Evolutionary conservation across 2,329 filamentous ascomycete genomes (phyloP).

Genomic region (Botrytis hyacinthi): DNA sequence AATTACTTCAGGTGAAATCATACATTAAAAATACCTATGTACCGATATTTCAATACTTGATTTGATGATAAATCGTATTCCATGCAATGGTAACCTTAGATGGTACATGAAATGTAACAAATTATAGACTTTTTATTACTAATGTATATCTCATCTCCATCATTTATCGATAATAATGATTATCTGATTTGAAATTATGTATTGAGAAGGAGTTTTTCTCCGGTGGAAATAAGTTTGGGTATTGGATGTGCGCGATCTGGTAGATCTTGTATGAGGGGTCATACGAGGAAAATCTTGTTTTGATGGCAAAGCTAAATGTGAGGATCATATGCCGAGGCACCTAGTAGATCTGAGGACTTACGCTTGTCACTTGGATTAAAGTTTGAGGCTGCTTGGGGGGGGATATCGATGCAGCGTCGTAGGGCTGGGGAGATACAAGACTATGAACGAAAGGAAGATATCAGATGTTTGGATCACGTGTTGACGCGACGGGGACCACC

Average conservation of each 20-base stretch:
- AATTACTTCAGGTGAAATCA: background rate
- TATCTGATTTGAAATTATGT: background rate
- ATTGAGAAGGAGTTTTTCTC: background rate
- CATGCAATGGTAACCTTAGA: background rate
- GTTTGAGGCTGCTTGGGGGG: background rate
- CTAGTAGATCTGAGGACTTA: background rate
- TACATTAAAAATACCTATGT: background rate
- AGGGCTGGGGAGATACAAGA: background rate
- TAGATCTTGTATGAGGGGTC: background rate
- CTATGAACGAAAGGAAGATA: background rate
- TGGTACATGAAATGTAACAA: background rate
- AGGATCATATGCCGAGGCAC: background rate
- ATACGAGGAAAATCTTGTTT: background rate
- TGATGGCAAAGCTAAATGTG: background rate
- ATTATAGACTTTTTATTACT: background rate
- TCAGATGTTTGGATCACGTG: background rate
- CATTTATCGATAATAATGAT: background rate
- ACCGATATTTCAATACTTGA: background rate
- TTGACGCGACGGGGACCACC: background rate
- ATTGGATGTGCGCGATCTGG: background rate
- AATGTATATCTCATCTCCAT: background rate
- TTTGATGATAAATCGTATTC: background rate
- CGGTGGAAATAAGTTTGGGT: background rate
- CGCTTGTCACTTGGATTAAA: background rate
- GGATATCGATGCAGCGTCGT: background rate